Evolutionary conservation across 2,329 filamentous ascomycete genomes (phyloP), one percentile per base, ranked within the genome.

Genomic region (Hypoxylon sp.): DNA sequence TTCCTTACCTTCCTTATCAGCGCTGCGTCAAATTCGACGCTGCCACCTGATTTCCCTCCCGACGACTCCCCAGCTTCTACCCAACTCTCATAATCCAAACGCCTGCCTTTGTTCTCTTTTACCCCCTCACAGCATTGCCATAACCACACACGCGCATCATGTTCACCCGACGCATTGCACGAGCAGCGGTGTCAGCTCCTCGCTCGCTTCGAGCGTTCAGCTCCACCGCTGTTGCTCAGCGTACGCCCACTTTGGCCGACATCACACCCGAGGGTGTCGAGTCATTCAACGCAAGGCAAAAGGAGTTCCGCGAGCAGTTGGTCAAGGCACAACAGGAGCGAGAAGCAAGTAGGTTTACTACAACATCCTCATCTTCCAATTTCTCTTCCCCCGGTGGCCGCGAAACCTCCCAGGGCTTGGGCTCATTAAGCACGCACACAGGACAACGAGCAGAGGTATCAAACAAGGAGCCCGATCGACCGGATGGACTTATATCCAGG

Each of bases 301-400:
- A 91, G 81, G 87, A 90, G 77, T 98, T 98, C 83, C 92, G 96
- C 79, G 90, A 95, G 81, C 89, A 92, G 80, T 85, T 97, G 76
- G 88, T 90, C 76, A 88, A 91, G 82, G 90, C 90, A 79, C 90
- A 92, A 82, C 92, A 91, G 85, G 92, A 92, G 83, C 89, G 91
- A 85, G 91, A 93, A 90, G 92, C 94, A 87, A 95, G 94, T 97
- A 85, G 82, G 86, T 86, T 81, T 33, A 66, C 27, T n/a, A 61
- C 13, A 30, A 55, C 30, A 17, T 44, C 60, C 71, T 74, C 73
- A 54, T 72, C 77, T 60, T 54, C 50, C 63, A 51, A 50, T 40
- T 31, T 64, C 14, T 57, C 63, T 63, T 57, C 37, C 40, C 56
- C 66, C 30, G 53, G 66, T 40, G 60, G 61, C 58, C 63, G 14